Evolutionary conservation across 768 basidiomycete genomes (phyloP).

Genomic region (Fomitopsis pulvina): DNA sequence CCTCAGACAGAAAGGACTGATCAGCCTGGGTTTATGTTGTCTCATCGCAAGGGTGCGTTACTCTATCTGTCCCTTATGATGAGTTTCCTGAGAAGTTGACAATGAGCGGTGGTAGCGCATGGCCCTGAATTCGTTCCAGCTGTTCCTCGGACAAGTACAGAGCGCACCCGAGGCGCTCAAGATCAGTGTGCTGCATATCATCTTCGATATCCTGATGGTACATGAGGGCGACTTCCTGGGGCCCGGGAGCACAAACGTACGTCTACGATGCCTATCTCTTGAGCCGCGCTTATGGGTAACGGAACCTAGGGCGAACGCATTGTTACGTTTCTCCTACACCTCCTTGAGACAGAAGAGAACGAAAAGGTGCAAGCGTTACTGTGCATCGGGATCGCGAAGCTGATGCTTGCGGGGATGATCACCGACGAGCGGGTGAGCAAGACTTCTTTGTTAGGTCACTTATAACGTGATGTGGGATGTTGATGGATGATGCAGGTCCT

Average conservation of each 20-base stretch:
- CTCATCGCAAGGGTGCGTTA: slow-evolving; percentile 65
- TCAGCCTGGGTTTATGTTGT: slow-evolving; percentile 78
- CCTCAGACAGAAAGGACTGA: slow-evolving; percentile 74
- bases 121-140: slow-evolving; percentile 44
- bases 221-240: slow-evolving; percentile 31
- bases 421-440: slow-evolving; percentile 38
- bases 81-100: not conserved
- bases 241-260: slow-evolving; percentile 19
- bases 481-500: not conserved
- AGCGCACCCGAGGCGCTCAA: slow-evolving; percentile 35
- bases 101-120: slow-evolving; percentile 36
- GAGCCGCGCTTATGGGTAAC: not conserved
- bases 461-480: no score
- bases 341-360: slow-evolving; percentile 33
- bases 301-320: slow-evolving; percentile 29
- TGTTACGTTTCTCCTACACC: slow-evolving; percentile 34
- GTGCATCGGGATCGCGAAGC: slow-evolving; percentile 42
- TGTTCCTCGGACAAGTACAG: slow-evolving; percentile 41
- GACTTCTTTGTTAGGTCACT: not conserved
- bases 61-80: not conserved
- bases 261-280: slow-evolving; percentile 9
- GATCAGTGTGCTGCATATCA: slow-evolving; percentile 36
- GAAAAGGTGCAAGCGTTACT: slow-evolving; percentile 37
- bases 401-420: slow-evolving; percentile 43
- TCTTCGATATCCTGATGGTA: slow-evolving; percentile 46